Evolutionary conservation across 805 yeast species (phyloP), one percentile per base, ranked within the genome.

Genomic region (Ogataea wickerhamii): DNA sequence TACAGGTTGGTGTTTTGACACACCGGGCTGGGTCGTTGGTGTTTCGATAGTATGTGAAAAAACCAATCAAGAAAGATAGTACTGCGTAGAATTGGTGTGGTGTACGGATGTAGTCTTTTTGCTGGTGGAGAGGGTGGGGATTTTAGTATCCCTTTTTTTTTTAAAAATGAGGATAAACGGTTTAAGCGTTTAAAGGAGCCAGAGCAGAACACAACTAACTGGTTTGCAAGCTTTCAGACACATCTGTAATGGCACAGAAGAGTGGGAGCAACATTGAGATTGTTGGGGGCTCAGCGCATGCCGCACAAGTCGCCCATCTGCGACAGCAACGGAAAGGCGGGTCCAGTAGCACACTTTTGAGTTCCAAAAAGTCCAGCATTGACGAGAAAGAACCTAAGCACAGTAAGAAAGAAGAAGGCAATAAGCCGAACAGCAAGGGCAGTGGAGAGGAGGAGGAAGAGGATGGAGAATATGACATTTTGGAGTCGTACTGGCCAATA

Each of bases 401-500:
- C n/a, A n/a, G n/a, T n/a, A n/a, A n/a, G n/a, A n/a, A n/a, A n/a
- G n/a, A 34, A 27, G 28, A 19, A 13, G 24, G 37, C 28, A 36
- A 21, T 22, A n/a, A 28, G 14, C 22, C 32, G 18, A 17, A 13
- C 18, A 29, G 17, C 7, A 2, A 26, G 7, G 17, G 8, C 16
- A 7, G 17, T 10, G 33, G 30, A n/a, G 30, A 6, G 8, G 20
- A n/a, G 13, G 45, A 37, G 4, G 18, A 6, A 13, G 27, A 39
- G 11, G 13, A 35, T n/a, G 38, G 31, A 8, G 33, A 36, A n/a
- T 7, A 16, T 8, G 49, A 47, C 23, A 28, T 34, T n/a, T 21
- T 49, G 18, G 51, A 44, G 6, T 49, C 63, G 2, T 33, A 36
- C 25, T 11, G 43, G 13, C 56, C 58, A 0, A 43, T 60, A 2